phyloP scores from a whole-genome alignment of 495 filamentous ascomycete genomes.

The Xylaria bambusicola region DNA sequence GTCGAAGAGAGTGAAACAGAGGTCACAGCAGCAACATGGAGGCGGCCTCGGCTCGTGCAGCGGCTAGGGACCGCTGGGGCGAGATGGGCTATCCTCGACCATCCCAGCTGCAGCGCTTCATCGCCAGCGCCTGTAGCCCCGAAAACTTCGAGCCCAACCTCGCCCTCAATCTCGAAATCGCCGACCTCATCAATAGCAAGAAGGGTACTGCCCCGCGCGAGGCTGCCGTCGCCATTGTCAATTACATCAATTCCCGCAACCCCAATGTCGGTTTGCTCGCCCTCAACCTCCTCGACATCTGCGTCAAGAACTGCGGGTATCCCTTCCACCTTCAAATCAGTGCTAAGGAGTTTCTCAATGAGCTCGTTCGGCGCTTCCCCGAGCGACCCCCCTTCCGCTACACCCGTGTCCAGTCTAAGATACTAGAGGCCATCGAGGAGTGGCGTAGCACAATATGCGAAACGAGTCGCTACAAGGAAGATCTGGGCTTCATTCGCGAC shows the following conservation, averaged over 20 bases:
- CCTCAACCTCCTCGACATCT: conserved; percentile 92
- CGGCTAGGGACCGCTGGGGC: conserved; percentile 92
- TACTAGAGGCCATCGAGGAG: conserved; percentile 96
- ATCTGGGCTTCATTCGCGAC: conserved; percentile 92
- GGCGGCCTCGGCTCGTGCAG: conserved; percentile 92
- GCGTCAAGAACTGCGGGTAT: conserved; percentile 99
- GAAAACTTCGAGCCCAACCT: conserved; percentile 97
- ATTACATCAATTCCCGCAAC: conserved; percentile 93
- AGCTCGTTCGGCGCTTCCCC: conserved; percentile 93
- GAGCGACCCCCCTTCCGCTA: conserved; percentile 87
- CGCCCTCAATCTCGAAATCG: conserved; percentile 92
- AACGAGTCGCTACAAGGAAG: conserved; percentile 94
- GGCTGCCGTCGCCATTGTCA: conserved; percentile 91
- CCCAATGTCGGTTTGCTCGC: conserved; percentile 91
- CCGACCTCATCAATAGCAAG: conserved; percentile 95
- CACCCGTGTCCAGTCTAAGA: conserved; percentile 84
- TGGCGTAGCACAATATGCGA: conserved; percentile 98
- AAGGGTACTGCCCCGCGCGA: conserved; percentile 97
- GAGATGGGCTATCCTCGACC: conserved; percentile 74
- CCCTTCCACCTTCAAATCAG: conserved; percentile 98
- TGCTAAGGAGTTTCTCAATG: conserved; percentile 98
- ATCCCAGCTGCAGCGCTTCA: conserved; percentile 89
- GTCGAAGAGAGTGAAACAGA: not conserved
- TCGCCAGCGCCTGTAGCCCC: conserved; percentile 92
- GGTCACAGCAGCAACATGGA: conserved; percentile 59